phyloP scores from a whole-genome alignment of 805 yeast genomes.

The Scheffersomyces coipomensis region DNA sequence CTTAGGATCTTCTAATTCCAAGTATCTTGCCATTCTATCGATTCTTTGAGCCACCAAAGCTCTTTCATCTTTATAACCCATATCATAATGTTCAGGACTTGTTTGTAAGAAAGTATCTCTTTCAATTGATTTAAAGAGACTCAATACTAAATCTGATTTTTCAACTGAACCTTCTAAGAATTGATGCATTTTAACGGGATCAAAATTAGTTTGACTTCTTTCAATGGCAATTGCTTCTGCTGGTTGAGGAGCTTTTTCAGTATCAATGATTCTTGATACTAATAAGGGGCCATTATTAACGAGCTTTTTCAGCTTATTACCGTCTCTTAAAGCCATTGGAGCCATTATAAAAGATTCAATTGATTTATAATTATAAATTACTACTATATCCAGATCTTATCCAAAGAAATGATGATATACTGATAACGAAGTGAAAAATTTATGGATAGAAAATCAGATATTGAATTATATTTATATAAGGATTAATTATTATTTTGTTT shows the following conservation, averaged over 20 bases:
- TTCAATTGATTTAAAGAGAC: slow-evolving; percentile 33
- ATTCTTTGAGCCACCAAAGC: slow-evolving; percentile 33
- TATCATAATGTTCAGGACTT: slow-evolving; percentile 30
- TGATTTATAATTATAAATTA: too few species aligned
- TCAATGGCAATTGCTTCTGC: slow-evolving; percentile 23
- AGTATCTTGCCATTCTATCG: slow-evolving; percentile 32
- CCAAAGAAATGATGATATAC: too few species aligned
- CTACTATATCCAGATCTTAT: too few species aligned
- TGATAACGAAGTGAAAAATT: too few species aligned
- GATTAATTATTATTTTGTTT: too few species aligned
- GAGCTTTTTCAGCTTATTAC: too few species aligned
- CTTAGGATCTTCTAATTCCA: slow-evolving; percentile 28
- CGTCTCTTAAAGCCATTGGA: too few species aligned
- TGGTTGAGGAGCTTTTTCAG: slow-evolving; percentile 22
- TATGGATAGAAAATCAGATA: too few species aligned
- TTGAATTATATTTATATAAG: too few species aligned
- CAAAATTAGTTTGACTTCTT: slow-evolving; percentile 22
- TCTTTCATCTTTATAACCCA: slow-evolving; percentile 26
- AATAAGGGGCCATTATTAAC: too few species aligned
- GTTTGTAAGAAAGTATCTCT: slow-evolving; percentile 36
- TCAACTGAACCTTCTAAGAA: slow-evolving; percentile 35
- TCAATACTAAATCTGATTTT: slow-evolving; percentile 26
- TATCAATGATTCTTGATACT: too few species aligned
- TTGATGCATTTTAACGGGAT: slow-evolving; percentile 27
- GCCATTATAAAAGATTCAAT: too few species aligned